Evolutionary conservation across 371 early-diverging fungal genomes (phyloP), one percentile per base, ranked within the genome.

Genomic region (Dinochytrium kinnereticum): DNA sequence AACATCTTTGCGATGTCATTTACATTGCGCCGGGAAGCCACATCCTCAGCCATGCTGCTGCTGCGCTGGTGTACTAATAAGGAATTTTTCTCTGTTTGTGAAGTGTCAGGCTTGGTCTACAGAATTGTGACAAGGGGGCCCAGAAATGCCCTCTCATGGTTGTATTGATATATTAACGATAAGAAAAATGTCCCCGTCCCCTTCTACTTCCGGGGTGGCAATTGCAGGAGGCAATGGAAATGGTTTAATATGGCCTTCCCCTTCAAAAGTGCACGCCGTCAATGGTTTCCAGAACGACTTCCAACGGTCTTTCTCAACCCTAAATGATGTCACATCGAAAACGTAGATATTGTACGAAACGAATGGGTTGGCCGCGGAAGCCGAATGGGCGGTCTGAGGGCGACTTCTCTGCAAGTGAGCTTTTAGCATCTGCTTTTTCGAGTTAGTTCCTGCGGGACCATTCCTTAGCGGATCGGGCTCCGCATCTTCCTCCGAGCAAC

Each of bases 261-360:
- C 81, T 17, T 74, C 73, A 31, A 69, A 69, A 28, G 77, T 79
- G 57, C 83, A 80, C 31, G 51, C 57, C 13, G 80, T 83, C 0
- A 78, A 59, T 10, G 83, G 78, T 66, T 75, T 61, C 24, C 40
- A 64, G 26, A 74, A 71, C 3, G 44, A 24, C 30, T 26, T 61
- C 76, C 71, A 75, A n/a, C 37, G 3, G 10, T 50, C 66, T 13
- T 26, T 21, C 1, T 40, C 68, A 38, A 26, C 28, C 44, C 34
- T 13, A 57, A 69, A 72, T 44, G 57, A 33, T 15, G 40, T 64
- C 0, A 39, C 64, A 40, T 78, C 69, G 66, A 82, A 78, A 7
- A 67, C 67, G 59, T 68, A 76, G 13, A 82, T 74, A 15, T 50
- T 30, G 71, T 78, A 82, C 21, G 78, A 39, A 3, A 81, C 72